phyloP scores from a whole-genome alignment of 208 protist species.

The Angomonas desouzai region DNA sequence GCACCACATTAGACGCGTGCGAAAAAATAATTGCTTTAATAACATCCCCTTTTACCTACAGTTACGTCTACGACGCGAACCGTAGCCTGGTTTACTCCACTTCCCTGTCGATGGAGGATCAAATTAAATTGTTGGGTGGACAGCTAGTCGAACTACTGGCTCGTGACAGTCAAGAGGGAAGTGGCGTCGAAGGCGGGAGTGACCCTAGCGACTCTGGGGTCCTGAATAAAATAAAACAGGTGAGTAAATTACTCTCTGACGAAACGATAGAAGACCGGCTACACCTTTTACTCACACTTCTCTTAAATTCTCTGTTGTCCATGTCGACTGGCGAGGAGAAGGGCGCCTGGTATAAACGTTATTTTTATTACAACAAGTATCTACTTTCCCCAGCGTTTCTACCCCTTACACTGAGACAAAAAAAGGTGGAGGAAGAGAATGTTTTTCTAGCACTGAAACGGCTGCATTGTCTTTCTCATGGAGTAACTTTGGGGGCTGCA shows the following conservation, averaged over 20 bases:
- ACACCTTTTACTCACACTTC: constrained; percentile 41
- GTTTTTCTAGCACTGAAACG: constrained; percentile 34
- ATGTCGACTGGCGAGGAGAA: constrained; percentile 16
- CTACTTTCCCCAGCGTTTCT: constrained; percentile 70
- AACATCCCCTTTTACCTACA: neutral
- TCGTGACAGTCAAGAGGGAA: constrained; percentile 17
- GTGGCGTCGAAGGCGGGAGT: neutral
- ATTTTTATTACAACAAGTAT: constrained; percentile 59
- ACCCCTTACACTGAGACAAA: constrained; percentile 45
- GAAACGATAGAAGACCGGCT: constrained; percentile 81
- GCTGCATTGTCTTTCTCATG: constrained; percentile 35
- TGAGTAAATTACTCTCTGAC: constrained; percentile 20
- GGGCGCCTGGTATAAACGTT: constrained; percentile 29
- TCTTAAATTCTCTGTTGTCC: constrained; percentile 36
- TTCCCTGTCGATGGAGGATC: constrained; percentile 24
- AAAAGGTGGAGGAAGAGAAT: neutral
- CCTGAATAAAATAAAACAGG: neutral
- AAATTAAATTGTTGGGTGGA: constrained; percentile 26
- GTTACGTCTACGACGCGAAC: neutral
- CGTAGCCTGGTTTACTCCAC: neutral
- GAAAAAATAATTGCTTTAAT: constrained; percentile 51
- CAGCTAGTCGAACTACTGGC: constrained; percentile 48
- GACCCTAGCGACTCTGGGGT: neutral
- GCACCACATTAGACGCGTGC: constrained; percentile 42
- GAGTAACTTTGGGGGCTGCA: constrained; percentile 40